Evolutionary conservation across 2,329 filamentous ascomycete species (phyloP), one percentile per base, ranked within the genome.

Genomic region (Coniochaeta sp.): DNA sequence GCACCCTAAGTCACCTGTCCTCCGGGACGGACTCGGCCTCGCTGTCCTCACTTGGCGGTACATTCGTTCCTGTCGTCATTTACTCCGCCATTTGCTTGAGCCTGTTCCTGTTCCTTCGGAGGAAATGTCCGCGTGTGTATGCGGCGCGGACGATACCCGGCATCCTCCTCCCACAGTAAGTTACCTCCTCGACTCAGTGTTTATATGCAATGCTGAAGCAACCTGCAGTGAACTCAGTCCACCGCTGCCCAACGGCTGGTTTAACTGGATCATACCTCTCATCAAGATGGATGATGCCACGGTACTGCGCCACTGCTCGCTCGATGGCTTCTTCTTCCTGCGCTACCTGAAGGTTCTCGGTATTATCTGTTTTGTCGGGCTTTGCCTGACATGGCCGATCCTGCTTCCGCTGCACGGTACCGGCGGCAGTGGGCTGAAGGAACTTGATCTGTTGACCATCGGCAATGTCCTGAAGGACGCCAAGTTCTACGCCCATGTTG

Each of bases 281-380:
- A 80, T 79, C 70, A 79, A 78, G 59, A 69, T 83, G 46, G 75
- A 78, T 6, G 91, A 96, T 67, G 83, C 83, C 53, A 94, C 89
- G 61, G 79, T 91, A 24, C 79, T 96, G 35, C 87, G 91, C 59
- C 89, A 95, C 68, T 87, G 91, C 66, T 91, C 89, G 3, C 79
- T 97, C 56, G 92, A 97, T 66, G 85, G 87, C 28, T 97, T 91
- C 65, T 81, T 96, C 24, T 89, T 95, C 63, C 78, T 96, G 45
- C 88, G 91, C 42, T 95, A 91, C 64, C 74, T 97, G 54, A 87
- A 89, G 62, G 82, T 94, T 51, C 74, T 85, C 26, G 81, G 86
- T 51, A 77, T 87, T 59, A 87, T 94, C 58, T 91, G 87, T 68
- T 77, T 96, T 49, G 84, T 91, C 13, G 92, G 91, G 53, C 84